A percentile compares a stretch with the other conserved stretches of the same genome.
These are phyloP conservation scores for Cucurbita maxima DNA, from an alignment of 306 rosid species.

Conservation along the genomic window DNA sequence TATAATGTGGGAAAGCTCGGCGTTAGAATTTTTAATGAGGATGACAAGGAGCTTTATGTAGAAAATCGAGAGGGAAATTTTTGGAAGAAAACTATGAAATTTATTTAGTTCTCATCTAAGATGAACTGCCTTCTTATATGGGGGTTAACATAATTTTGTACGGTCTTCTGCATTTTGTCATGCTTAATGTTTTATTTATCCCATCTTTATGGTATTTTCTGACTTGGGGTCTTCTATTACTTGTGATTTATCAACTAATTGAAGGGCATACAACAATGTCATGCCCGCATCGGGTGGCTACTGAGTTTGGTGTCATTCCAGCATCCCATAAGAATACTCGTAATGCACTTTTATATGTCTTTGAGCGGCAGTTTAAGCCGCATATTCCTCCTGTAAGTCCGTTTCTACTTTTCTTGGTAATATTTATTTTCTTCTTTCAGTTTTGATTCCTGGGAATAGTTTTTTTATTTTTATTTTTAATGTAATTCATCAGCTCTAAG, in stretches of 20 bases:
- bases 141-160: not conserved
- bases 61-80: not conserved
- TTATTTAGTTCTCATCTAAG: no score
- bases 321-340: slow-evolving; percentile 42
- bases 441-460: not conserved
- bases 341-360: slow-evolving; percentile 61
- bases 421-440: not conserved
- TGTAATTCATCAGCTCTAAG: not conserved
- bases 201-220: not conserved
- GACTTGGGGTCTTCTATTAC: not conserved
- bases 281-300: slow-evolving; percentile 75
- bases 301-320: slow-evolving; percentile 77
- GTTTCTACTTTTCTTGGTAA: not conserved
- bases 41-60: not conserved
- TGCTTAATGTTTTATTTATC: not conserved
- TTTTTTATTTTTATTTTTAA: not conserved
- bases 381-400: slow-evolving; percentile 35
- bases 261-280: slow-evolving; percentile 84
- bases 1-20: not conserved
- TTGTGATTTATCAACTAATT: slow-evolving; percentile 13
- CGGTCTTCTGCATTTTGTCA: not conserved
- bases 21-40: not conserved
- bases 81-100: not conserved
- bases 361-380: slow-evolving; percentile 71
- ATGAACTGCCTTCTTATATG: not conserved